Percentiles rank a stretch among this genome's conserved stretches.
Conservation (phyloP, 768 basidiomycete genomes). For the Suillus weaverae region DNA sequence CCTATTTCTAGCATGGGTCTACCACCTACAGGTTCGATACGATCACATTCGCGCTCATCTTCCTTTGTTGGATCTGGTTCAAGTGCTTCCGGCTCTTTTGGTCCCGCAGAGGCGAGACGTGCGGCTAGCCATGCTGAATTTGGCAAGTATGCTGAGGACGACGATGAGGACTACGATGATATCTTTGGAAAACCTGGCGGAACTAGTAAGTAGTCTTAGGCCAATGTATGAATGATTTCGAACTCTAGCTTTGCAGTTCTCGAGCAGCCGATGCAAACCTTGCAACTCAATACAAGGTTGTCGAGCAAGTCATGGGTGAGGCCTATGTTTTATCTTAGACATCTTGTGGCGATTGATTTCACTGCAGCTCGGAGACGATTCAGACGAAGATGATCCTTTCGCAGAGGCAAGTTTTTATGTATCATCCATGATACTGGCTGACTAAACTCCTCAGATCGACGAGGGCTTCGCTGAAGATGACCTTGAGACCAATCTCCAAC, state of each 20-base stretch:
- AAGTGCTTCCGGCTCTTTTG: conserved; percentile 54
- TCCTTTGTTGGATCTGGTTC: conserved; percentile 48
- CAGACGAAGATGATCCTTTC: conserved; percentile 95
- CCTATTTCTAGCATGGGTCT: conserved; percentile 36
- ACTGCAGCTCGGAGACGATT: conserved; percentile 69
- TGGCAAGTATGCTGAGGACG: conserved; percentile 83
- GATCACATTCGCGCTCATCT: conserved; percentile 59
- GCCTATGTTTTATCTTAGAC: not conserved
- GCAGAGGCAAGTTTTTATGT: conserved; percentile 61
- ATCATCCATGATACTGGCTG: conserved; percentile 6
- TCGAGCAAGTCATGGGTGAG: conserved; percentile 90
- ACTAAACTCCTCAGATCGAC: conserved; percentile 60
- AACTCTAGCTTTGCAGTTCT: conserved; percentile 36
- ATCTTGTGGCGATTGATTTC: conserved; percentile 5
- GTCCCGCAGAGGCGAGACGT: conserved; percentile 61
- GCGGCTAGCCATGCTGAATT: conserved; percentile 63
- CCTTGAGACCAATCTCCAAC: conserved; percentile 85
- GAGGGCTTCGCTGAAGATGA: conserved; percentile 92
- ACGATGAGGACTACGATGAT: conserved; percentile 93
- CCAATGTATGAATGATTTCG: conserved; percentile 4
- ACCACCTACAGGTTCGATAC: conserved; percentile 26
- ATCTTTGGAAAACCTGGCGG: conserved; percentile 82
- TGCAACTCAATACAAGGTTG: conserved; percentile 83
- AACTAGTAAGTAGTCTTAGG: conserved; percentile 48
- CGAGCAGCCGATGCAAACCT: conserved; percentile 66